Conservation (phyloP, 495 filamentous ascomycete genomes). For the Penicillium manginii region DNA sequence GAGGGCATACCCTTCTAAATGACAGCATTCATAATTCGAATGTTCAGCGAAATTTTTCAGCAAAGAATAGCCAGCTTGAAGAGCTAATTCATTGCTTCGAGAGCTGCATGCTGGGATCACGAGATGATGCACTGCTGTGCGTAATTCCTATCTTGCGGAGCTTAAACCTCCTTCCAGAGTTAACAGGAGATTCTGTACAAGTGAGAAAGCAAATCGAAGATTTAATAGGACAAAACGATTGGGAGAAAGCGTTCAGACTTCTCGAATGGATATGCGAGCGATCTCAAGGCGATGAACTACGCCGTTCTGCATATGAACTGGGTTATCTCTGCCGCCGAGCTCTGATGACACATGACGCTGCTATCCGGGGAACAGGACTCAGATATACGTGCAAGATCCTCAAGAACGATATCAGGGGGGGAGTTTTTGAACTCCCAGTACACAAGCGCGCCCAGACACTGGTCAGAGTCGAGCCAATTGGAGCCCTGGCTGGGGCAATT, state of each 20-base stretch:
- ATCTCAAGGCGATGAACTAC: constrained; percentile 29
- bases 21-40: too few relatives aligned
- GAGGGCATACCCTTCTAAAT: too few relatives aligned
- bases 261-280: constrained; percentile 36
- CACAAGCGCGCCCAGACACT: too few relatives aligned
- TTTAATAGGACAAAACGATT: constrained; percentile 19
- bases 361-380: constrained; percentile 21
- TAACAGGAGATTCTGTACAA: constrained; percentile 4
- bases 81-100: constrained; percentile 34
- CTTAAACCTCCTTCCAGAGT: constrained; percentile 19
- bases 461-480: too few relatives aligned
- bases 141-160: constrained; percentile 35
- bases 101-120: constrained; percentile 24
- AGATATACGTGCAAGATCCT: constrained; percentile 9
- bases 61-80: constrained; percentile 27
- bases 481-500: constrained; percentile 9
- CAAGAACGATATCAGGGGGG: constrained; percentile 14
- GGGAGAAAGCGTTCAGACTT: constrained; percentile 29
- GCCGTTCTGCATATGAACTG: constrained; percentile 31
- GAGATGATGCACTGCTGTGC: constrained; percentile 43
- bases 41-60: constrained; percentile 19
- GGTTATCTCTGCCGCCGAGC: constrained; percentile 36
- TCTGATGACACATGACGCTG: constrained; percentile 16
- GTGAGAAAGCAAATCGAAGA: too few relatives aligned
- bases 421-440: neutral